These are phyloP conservation scores for Fusarium euwallaceae DNA, from an alignment of 2,329 filamentous ascomycete genomes.

Conservation along the genomic window DNA sequence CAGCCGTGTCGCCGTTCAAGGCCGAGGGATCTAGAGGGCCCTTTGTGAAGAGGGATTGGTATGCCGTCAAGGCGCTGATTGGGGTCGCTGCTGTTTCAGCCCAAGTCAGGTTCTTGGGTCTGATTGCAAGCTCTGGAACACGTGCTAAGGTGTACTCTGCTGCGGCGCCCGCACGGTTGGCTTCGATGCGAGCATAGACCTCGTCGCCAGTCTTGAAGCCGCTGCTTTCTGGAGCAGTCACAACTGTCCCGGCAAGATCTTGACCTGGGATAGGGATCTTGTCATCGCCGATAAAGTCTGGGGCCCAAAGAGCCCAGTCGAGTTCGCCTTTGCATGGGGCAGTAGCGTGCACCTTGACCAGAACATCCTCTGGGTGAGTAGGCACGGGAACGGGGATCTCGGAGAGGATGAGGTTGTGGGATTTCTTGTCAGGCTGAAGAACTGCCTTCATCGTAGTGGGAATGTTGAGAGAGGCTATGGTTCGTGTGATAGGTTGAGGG, in stretches of 20 bases:
- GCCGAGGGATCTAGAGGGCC: conserved; percentile 7
- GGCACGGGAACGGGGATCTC: conserved; percentile 33
- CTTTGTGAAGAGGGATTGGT: conserved; percentile 51
- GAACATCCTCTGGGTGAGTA: conserved; percentile 42
- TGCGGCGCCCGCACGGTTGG: conserved; percentile 18
- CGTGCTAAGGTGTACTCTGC: conserved; percentile 33
- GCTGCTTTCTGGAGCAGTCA: conserved; percentile 43
- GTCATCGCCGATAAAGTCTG: conserved; percentile 37
- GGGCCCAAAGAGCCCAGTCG: conserved; percentile 45
- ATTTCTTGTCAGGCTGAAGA: conserved; percentile 29
- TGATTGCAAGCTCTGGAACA: conserved; percentile 49
- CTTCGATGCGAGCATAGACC: conserved; percentile 34
- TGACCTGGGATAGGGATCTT: conserved; percentile 50
- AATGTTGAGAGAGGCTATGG: conserved; percentile 9
- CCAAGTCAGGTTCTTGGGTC: conserved; percentile 51
- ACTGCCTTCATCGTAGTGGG: conserved; percentile 31
- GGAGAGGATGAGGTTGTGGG: conserved; percentile 26
- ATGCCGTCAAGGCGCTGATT: conserved; percentile 57
- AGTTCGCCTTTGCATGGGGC: conserved; percentile 51
- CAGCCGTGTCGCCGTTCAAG: neutral
- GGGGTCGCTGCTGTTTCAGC: conserved; percentile 54
- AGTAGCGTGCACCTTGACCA: conserved; percentile 51
- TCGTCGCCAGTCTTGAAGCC: conserved; percentile 36
- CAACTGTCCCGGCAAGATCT: conserved; percentile 55
- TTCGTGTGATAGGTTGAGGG: neutral